A percentile compares a stretch with the other conserved stretches of the same genome.
Evolutionary conservation across 2,329 filamentous ascomycete species (phyloP).

Genomic region (Botryosphaeria agaves): DNA sequence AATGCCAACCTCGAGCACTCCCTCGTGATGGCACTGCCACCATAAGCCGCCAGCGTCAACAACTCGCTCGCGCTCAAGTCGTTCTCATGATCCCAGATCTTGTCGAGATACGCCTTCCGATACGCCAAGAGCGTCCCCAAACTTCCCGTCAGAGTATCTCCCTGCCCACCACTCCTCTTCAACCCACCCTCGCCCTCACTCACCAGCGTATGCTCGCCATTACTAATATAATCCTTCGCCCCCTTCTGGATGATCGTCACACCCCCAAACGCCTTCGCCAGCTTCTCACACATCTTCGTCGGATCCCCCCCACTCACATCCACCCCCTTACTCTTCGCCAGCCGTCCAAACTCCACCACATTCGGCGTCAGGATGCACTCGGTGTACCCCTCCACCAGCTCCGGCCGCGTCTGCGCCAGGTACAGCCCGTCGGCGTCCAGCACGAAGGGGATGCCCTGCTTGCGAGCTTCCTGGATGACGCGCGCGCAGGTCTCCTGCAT

Average conservation of each 20-base stretch:
- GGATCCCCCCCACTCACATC: conserved; percentile 35
- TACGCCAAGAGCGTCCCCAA: conserved; percentile 81
- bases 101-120: conserved; percentile 71
- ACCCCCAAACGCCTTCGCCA: conserved; percentile 64
- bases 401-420: conserved; percentile 58
- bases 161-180: conserved; percentile 88
- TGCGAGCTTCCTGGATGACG: conserved; percentile 63
- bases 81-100: conserved; percentile 50
- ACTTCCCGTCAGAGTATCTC: conserved; percentile 82
- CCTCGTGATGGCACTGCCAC: conserved; percentile 72
- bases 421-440: conserved; percentile 81
- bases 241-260: conserved; percentile 92
- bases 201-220: conserved; percentile 57
- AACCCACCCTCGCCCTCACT: conserved; percentile 64
- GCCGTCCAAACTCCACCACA: conserved; percentile 72
- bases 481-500: conserved; percentile 76
- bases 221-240: conserved; percentile 61
- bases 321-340: conserved; percentile 61
- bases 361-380: conserved; percentile 88
- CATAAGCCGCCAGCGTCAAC: conserved; percentile 66
- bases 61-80: conserved; percentile 39
- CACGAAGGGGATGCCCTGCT: conserved; percentile 59
- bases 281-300: conserved; percentile 43
- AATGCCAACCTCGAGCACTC: conserved; percentile 84
- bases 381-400: conserved; percentile 61